These are phyloP conservation scores for Candida parachauliodes DNA, from an alignment of 805 yeast genomes.

Conservation along the genomic window DNA sequence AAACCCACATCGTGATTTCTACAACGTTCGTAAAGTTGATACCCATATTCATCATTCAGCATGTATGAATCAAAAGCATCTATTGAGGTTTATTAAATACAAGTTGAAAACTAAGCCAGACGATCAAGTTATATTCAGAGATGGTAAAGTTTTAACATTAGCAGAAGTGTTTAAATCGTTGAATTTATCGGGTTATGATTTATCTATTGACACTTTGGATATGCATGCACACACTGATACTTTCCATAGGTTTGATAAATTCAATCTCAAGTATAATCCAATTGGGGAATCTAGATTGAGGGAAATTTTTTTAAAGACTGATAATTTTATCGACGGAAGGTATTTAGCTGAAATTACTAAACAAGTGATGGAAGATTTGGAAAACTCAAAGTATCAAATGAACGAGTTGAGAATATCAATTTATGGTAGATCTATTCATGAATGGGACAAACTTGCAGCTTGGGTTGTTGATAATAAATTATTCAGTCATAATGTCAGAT, in stretches of 20 bases:
- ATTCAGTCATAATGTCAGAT: constrained; percentile 89
- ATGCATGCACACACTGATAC: constrained; percentile 99
- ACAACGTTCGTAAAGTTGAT: constrained; percentile 94
- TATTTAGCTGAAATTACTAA: constrained; percentile 91
- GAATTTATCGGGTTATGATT: constrained; percentile 87
- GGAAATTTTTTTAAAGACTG: constrained; percentile 94
- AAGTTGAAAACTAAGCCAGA: constrained; percentile 83
- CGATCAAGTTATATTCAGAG: constrained; percentile 91
- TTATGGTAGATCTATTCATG: constrained; percentile 84
- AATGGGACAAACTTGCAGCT: constrained; percentile 92
- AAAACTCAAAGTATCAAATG: constrained; percentile 94
- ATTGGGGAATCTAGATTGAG: constrained; percentile 96
- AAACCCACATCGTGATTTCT: constrained; percentile 96
- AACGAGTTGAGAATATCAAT: constrained; percentile 93
- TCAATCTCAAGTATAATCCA: constrained; percentile 95
- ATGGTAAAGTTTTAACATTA: constrained; percentile 81
- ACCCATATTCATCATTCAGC: constrained; percentile 99
- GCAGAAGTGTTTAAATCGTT: constrained; percentile 89
- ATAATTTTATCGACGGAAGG: constrained; percentile 82
- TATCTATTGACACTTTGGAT: constrained; percentile 93
- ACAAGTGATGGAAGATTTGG: constrained; percentile 92
- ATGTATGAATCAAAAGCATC: constrained; percentile 97
- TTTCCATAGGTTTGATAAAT: constrained; percentile 96
- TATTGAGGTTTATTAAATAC: constrained; percentile 89
- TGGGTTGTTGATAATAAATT: constrained; percentile 95